phyloP scores from a whole-genome alignment of 2,329 filamentous ascomycete genomes.

The Ophiosphaerella herpotricha region DNA sequence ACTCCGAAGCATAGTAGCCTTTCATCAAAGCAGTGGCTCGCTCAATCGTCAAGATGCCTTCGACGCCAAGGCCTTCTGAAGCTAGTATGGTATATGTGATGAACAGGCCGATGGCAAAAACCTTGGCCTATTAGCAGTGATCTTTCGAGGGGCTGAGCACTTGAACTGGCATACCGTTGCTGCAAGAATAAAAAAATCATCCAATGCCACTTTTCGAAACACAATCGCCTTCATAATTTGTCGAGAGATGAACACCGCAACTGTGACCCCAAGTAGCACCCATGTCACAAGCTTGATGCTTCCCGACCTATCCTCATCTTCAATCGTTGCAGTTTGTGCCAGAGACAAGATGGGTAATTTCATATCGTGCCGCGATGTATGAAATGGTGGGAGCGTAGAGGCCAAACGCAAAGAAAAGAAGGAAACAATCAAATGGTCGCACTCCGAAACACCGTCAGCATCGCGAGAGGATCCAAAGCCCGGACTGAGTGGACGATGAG shows the following conservation, averaged over 20 bases:
- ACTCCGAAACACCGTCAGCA: constrained; percentile 11
- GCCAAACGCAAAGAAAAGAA: constrained; percentile 12
- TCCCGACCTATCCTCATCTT: constrained; percentile 20
- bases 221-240: constrained; percentile 33
- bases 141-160: no score
- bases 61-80: constrained; percentile 29
- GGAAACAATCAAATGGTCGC: constrained; percentile 6
- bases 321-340: constrained; percentile 7
- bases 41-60: constrained; percentile 16
- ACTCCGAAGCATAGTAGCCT: constrained; percentile 38
- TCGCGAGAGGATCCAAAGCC: constrained; percentile 1
- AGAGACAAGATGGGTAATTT: constrained; percentile 14
- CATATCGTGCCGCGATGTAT: constrained; percentile 19
- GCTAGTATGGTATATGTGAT: constrained; percentile 29
- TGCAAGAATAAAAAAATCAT: constrained; percentile 37
- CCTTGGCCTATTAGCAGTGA: constrained; percentile 20
- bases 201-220: constrained; percentile 26
- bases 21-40: constrained; percentile 33
- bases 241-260: constrained; percentile 30
- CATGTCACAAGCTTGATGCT: constrained; percentile 33
- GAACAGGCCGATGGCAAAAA: constrained; percentile 34
- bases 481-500: not conserved
- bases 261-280: constrained; percentile 25
- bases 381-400: constrained; percentile 5
- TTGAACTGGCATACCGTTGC: constrained; percentile 29